These are phyloP conservation scores for Paecilomyces variotii DNA, from an alignment of 2,329 filamentous ascomycete genomes.

Conservation along the genomic window DNA sequence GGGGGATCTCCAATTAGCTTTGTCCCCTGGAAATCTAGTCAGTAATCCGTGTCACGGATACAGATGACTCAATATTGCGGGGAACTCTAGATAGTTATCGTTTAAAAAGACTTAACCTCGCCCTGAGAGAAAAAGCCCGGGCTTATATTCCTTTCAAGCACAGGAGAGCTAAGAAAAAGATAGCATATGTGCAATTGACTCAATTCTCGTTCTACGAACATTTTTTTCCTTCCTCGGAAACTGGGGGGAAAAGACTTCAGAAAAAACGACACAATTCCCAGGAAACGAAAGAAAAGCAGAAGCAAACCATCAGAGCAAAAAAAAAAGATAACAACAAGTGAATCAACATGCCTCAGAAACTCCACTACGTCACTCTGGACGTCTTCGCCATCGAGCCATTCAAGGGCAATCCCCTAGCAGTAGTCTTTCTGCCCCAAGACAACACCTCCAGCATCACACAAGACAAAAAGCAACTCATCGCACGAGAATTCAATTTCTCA, in stretches of 20 bases:
- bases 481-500: slow-evolving; percentile 50
- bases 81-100: neutral
- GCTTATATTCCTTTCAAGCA: neutral
- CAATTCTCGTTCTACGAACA: neutral
- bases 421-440: slow-evolving; percentile 39
- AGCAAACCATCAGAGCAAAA: neutral
- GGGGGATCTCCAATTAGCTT: neutral
- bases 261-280: too few species aligned
- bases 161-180: neutral
- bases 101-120: neutral
- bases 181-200: neutral
- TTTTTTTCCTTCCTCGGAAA: neutral
- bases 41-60: neutral
- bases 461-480: slow-evolving; percentile 45
- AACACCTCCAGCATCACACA: slow-evolving; percentile 32
- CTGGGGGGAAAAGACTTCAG: neutral
- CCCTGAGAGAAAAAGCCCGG: neutral
- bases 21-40: neutral
- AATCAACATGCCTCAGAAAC: slow-evolving; percentile 17
- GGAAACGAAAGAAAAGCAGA: neutral
- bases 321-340: neutral
- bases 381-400: slow-evolving; percentile 37
- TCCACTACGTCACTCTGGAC: slow-evolving; percentile 31
- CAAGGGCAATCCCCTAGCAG: slow-evolving; percentile 48
- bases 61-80: neutral